Percentiles rank a stretch among this genome's conserved stretches.
phyloP scores from a whole-genome alignment of 345 rosid genomes.

The Corymbia maculata region DNA sequence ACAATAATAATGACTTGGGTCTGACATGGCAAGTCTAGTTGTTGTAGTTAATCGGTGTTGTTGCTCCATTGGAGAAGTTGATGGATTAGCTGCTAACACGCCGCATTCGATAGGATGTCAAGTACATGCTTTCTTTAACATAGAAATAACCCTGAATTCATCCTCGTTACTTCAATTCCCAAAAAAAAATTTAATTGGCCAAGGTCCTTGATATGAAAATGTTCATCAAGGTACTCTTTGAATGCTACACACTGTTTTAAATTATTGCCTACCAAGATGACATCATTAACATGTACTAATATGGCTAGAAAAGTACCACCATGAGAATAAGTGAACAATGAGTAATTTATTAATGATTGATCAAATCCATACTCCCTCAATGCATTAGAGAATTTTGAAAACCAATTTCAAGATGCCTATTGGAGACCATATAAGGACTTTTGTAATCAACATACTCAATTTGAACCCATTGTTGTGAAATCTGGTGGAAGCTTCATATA shows the following conservation, averaged over 20 bases:
- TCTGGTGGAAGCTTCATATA: not conserved
- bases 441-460: not conserved
- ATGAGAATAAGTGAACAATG: not conserved
- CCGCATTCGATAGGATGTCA: not conserved
- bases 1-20: not conserved
- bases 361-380: not conserved
- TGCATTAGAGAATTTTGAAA: not conserved
- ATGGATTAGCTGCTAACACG: not conserved
- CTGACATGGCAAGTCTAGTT: fast-evolving
- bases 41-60: not conserved
- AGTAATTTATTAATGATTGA: not conserved
- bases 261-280: not conserved
- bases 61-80: too few species aligned
- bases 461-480: not conserved
- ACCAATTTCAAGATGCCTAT: not conserved
- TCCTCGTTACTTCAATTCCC: not conserved
- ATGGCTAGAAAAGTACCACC: not conserved
- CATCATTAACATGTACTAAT: not conserved
- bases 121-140: not conserved
- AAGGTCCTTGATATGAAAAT: not conserved
- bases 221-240: not conserved
- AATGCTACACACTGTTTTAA: not conserved
- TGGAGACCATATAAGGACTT: not conserved
- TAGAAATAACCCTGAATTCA: fast-evolving
- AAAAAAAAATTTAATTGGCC: not conserved